Evolutionary conservation across 306 rosid species (phyloP), one percentile per base, ranked within the genome.

Genomic region (Glycine latifolia): DNA sequence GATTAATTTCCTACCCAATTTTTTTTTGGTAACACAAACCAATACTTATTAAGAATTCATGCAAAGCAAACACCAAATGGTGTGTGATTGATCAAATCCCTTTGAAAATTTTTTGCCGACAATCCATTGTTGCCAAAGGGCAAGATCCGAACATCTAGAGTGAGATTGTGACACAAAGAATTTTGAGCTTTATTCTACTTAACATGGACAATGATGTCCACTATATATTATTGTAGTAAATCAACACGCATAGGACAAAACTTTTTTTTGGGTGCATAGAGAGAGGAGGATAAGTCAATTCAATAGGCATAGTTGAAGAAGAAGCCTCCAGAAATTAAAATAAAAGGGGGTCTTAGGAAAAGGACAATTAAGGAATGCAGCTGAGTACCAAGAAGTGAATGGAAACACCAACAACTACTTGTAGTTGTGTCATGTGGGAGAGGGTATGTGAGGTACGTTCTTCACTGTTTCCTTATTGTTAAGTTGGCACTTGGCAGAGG

Each of bases 331-430:
- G 14, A 35, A 31, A 33, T 20, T 47, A 2, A 62, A 49, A 31
- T 35, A 65, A 73, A 14, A 9, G 37, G 65, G 31, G 31, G 31
- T 2, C 31, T 26, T 26, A 41, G 55, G 79, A 85, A 81, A 83
- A 76, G 52, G 88, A 88, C 61, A 26, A 26, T 26, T 26, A 59
- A 65, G 55, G 87, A 79, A 78, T 81, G 88, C 16, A 82, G 87
- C 86, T 68, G 15, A 65, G 87, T 76, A 91, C 91, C 94, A 83
- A 90, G 71, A 87, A 85, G 59, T 53, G 92, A 92, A 87, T 82
- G 70, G 88, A 84, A 83, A 83, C 79, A 77, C 87, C 91, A 92
- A 84, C 95, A 63, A 75, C 85, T 31, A 77, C 3, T 39, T 37
- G 13, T 3, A 26, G 31, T 26, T 26, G 31, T 26, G 31, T 26